Evolutionary conservation across 768 basidiomycete genomes (phyloP).

Genomic region (Hortiboletus campestris): DNA sequence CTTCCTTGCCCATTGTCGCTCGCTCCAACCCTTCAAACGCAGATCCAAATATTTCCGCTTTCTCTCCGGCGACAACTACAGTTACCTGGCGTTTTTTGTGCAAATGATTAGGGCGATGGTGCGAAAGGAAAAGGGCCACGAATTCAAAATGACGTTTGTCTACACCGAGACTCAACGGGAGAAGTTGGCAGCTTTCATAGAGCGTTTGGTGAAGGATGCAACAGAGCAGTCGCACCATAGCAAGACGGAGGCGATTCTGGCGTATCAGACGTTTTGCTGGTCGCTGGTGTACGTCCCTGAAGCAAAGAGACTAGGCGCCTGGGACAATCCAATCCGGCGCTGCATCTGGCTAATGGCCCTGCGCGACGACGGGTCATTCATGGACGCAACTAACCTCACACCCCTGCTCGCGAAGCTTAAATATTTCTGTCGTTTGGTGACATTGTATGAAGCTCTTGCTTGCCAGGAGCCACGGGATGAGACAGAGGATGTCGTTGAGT

Average conservation of each 20-base stretch:
- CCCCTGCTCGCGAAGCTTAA: neutral
- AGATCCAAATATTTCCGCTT: neutral
- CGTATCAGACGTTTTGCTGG: constrained; percentile 2
- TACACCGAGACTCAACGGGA: neutral
- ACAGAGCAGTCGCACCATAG: neutral
- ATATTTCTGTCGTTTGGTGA: neutral
- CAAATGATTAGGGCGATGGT: constrained; percentile 4
- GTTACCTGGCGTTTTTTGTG: neutral
- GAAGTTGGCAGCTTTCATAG: neutral
- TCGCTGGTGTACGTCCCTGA: neutral
- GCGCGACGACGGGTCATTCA: neutral
- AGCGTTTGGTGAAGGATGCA: neutral
- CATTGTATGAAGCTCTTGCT: neutral
- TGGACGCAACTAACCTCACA: neutral
- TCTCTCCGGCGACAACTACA: neutral
- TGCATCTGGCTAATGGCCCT: constrained; percentile 5
- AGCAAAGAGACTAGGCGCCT: neutral
- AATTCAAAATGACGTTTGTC: neutral
- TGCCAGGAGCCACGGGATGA: neutral
- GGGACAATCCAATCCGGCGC: neutral
- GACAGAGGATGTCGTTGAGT: neutral
- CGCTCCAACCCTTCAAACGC: neutral
- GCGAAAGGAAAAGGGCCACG: neutral
- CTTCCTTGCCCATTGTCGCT: neutral
- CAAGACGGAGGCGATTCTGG: neutral